A percentile compares a stretch with the other conserved stretches of the same genome.
Evolutionary conservation across 225 moss, liverwort and hornwort genomes (phyloP).

Genomic region (Thuidium tamariscinum): DNA sequence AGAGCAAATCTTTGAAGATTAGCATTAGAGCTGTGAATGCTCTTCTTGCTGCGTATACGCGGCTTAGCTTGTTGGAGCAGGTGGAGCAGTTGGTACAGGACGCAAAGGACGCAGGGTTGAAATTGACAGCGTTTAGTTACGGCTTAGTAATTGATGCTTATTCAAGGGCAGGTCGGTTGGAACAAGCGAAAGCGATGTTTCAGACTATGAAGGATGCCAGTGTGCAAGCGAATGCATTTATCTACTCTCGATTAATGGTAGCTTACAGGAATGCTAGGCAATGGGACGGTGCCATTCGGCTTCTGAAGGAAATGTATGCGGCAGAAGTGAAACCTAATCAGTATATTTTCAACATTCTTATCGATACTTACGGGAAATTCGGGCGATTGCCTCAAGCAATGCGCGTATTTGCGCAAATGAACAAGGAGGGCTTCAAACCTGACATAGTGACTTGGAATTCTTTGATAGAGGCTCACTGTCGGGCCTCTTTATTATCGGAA

Average conservation of each 20-base stretch:
- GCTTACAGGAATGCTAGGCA: constrained; percentile 75
- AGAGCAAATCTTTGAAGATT: constrained; percentile 28
- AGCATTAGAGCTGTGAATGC: constrained; percentile 60
- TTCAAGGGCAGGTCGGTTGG: constrained; percentile 60
- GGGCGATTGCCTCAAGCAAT: constrained; percentile 67
- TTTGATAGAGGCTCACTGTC: constrained; percentile 80
- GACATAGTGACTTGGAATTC: constrained; percentile 97
- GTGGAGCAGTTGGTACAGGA: constrained; percentile 39
- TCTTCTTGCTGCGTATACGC: constrained; percentile 57
- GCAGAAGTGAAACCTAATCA: constrained; percentile 55
- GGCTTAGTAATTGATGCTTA: constrained; percentile 85
- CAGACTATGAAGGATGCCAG: constrained; percentile 49
- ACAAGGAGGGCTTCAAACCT: constrained; percentile 48
- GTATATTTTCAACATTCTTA: constrained; percentile 81
- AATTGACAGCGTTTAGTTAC: constrained; percentile 58
- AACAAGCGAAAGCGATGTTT: constrained; percentile 53
- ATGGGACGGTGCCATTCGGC: constrained; percentile 51
- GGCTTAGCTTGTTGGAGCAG: constrained; percentile 45
- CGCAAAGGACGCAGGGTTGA: constrained; percentile 37
- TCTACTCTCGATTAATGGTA: constrained; percentile 87
- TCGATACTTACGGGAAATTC: constrained; percentile 83
- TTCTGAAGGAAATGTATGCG: constrained; percentile 72
- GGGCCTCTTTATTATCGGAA: constrained; percentile 31
- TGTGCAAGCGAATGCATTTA: constrained; percentile 70
- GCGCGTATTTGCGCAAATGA: constrained; percentile 59